These are phyloP conservation scores for Nakaseomyces bracarensis DNA, from an alignment of 1,139 yeast genomes.

Conservation along the genomic window DNA sequence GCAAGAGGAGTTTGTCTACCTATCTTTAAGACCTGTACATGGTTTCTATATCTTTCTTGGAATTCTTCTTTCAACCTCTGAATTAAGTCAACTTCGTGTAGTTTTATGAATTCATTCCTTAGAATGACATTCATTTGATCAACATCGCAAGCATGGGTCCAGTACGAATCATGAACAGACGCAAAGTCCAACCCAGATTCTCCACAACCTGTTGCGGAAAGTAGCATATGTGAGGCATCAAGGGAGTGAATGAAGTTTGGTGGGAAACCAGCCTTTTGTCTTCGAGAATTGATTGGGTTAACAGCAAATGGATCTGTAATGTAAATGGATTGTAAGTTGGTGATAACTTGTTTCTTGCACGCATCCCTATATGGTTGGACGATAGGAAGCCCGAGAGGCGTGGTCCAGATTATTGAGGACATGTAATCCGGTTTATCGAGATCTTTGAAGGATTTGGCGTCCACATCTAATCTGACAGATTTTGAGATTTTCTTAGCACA, in stretches of 20 bases:
- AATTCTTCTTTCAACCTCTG: conserved; percentile 69
- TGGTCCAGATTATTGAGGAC: conserved; percentile 94
- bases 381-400: conserved; percentile 87
- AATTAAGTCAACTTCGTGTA: conserved; percentile 70
- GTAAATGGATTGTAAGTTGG: conserved; percentile 76
- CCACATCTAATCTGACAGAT: conserved; percentile 60
- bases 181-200: conserved; percentile 68
- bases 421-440: conserved; percentile 51
- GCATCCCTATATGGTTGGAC: conserved; percentile 88
- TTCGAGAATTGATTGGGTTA: conserved; percentile 75
- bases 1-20: conserved; percentile 50
- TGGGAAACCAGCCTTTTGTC: conserved; percentile 89
- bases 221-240: conserved; percentile 94
- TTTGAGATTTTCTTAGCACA: conserved; percentile 76
- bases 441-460: conserved; percentile 31
- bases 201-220: conserved; percentile 80
- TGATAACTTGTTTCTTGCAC: conserved; percentile 54
- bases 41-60: conserved; percentile 67
- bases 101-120: conserved; percentile 69
- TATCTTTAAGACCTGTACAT: conserved; percentile 51
- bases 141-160: conserved; percentile 94
- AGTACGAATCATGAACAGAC: conserved; percentile 94
- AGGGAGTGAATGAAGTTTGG: conserved; percentile 93
- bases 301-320: conserved; percentile 79
- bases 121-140: conserved; percentile 62